Conservation (phyloP, 208 protist genomes). For the Trypanosoma platydactyli region DNA sequence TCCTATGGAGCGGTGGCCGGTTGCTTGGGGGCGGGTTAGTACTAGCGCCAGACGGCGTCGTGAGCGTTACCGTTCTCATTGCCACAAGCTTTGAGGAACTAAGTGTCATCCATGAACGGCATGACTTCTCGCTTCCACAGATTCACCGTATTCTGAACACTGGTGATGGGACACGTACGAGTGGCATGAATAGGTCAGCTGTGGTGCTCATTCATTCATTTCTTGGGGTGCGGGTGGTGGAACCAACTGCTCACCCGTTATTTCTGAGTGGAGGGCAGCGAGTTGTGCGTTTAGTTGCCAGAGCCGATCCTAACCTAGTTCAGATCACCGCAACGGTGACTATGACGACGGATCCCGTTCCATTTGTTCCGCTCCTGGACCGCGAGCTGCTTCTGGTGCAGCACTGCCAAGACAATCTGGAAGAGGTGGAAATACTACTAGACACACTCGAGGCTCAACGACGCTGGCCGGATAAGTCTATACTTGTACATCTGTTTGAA, state of each 20-base stretch:
- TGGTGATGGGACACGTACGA: not conserved
- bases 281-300: conserved; percentile 29
- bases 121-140: conserved; percentile 55
- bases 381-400: conserved; percentile 63
- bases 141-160: conserved; percentile 59
- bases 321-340: conserved; percentile 34
- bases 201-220: conserved; percentile 69
- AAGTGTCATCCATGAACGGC: conserved; percentile 46
- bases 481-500: conserved; percentile 58
- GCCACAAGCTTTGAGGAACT: conserved; percentile 80
- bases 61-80: conserved; percentile 66
- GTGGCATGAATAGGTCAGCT: conserved; percentile 22
- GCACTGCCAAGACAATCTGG: conserved; percentile 46
- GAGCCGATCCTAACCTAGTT: conserved; percentile 25
- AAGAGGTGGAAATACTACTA: conserved; percentile 63
- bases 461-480: conserved; percentile 16
- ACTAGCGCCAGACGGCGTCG: conserved; percentile 28
- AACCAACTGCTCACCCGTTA: conserved; percentile 65
- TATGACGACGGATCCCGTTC: conserved; percentile 29
- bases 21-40: conserved; percentile 73
- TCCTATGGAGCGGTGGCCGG: conserved; percentile 65
- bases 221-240: conserved; percentile 52
- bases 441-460: conserved; percentile 39
- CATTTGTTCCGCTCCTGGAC: conserved; percentile 36
- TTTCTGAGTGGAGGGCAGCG: conserved; percentile 30